A percentile compares a stretch with the other conserved stretches of the same genome.
Conservation (phyloP, 176 grass and related monocot species). For the Juncus inflexus region DNA sequence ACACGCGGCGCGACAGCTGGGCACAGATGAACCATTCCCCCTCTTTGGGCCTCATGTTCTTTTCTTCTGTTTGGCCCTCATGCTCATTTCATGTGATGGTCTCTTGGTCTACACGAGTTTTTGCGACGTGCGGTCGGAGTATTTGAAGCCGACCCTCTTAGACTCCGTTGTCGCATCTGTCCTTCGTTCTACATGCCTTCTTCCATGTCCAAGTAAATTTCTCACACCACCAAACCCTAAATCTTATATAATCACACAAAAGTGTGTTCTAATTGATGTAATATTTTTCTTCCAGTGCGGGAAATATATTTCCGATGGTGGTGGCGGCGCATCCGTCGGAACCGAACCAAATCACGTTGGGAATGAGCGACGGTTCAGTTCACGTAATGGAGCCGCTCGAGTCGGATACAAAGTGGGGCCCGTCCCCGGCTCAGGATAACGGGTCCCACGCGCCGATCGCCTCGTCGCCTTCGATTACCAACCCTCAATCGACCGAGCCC, state of each 20-base stretch:
- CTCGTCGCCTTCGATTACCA: slow-evolving; percentile 40
- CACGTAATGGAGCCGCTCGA: slow-evolving; percentile 91
- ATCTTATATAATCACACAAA: background rate
- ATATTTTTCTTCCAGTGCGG: slow-evolving; percentile 38
- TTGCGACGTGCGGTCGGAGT: slow-evolving; percentile 90
- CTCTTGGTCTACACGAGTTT: slow-evolving; percentile 70
- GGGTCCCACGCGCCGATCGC: slow-evolving; percentile 49
- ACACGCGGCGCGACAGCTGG: too few relatives aligned
- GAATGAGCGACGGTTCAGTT: slow-evolving; percentile 88
- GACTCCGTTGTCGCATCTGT: slow-evolving; percentile 75
- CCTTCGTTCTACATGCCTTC: slow-evolving; percentile 71
- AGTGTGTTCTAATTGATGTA: background rate
- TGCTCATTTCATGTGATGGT: slow-evolving; percentile 93
- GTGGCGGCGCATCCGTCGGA: slow-evolving; percentile 89
- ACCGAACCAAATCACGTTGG: slow-evolving; percentile 84
- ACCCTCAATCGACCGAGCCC: slow-evolving; percentile 65
- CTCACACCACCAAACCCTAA: background rate
- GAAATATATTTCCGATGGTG: slow-evolving; percentile 57
- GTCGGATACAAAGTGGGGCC: slow-evolving; percentile 75
- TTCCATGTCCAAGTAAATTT: slow-evolving; percentile 65
- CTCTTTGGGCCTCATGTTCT: too few relatives aligned
- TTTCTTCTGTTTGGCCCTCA: too few relatives aligned
- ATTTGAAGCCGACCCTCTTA: slow-evolving; percentile 79
- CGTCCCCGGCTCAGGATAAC: slow-evolving; percentile 59
- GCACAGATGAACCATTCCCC: too few relatives aligned